Conservation (phyloP, 768 basidiomycete species). For the Bullera alba region DNA sequence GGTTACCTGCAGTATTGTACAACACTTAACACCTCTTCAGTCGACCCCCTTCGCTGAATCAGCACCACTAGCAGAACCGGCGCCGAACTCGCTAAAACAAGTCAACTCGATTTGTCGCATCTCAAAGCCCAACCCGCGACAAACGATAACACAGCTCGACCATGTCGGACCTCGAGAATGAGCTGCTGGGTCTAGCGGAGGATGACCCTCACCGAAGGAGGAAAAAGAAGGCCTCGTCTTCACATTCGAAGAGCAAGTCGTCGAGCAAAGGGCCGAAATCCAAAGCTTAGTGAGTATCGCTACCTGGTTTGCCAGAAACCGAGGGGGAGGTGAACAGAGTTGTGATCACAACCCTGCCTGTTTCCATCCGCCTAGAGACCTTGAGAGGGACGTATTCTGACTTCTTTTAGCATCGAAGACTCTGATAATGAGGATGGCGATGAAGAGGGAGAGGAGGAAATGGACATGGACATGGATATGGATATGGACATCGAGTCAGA, state of each 20-base stretch:
- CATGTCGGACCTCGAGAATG: slow-evolving; percentile 44
- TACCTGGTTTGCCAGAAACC: no score
- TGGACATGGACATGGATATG: slow-evolving; percentile 23
- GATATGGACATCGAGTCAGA: no score
- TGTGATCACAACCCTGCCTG: not conserved
- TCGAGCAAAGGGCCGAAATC: slow-evolving; percentile 14
- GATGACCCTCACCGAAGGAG: slow-evolving; percentile 27
- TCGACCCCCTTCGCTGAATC: no score
- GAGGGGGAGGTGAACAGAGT: no score
- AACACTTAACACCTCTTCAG: no score
- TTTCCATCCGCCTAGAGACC: no score
- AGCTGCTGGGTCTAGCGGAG: slow-evolving; percentile 45
- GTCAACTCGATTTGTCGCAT: not conserved
- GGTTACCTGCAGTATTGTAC: no score
- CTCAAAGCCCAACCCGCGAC: not conserved
- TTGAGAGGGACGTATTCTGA: not conserved
- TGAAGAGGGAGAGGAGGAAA: slow-evolving; percentile 29
- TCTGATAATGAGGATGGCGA: slow-evolving; percentile 54
- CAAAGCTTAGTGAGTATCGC: slow-evolving; percentile 24
- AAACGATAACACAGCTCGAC: not conserved
- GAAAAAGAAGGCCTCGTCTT: slow-evolving; percentile 15
- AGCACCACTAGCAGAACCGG: no score
- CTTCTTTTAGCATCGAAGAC: slow-evolving; percentile 17
- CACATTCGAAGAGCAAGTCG: not conserved
- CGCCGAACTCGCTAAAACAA: no score